A percentile compares a stretch with the other conserved stretches of the same genome.
phyloP scores from a whole-genome alignment of 1,139 yeast genomes.

The Kodamaea alishanica region DNA sequence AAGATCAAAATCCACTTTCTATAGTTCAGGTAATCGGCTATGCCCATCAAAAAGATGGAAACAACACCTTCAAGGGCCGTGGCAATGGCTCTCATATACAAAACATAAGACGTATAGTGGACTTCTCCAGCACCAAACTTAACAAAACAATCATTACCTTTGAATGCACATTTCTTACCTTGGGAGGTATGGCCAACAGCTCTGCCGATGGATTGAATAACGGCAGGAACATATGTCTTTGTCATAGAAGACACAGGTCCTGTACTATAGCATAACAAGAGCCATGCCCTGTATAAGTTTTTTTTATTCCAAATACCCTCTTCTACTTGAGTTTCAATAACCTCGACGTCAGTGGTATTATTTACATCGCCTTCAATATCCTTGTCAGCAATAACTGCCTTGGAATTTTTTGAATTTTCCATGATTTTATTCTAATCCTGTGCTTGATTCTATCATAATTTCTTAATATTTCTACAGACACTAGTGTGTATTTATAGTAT shows the following conservation, averaged over 20 bases:
- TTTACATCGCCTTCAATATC: not conserved
- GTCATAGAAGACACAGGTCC: slow-evolving; percentile 47
- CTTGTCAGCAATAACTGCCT: too few species aligned
- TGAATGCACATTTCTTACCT: slow-evolving; percentile 24
- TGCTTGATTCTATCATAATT: too few species aligned
- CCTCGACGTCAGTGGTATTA: not conserved
- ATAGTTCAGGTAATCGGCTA: slow-evolving; percentile 43
- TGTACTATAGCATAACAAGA: slow-evolving; percentile 26
- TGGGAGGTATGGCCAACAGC: slow-evolving; percentile 27
- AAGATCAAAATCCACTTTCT: slow-evolving; percentile 31
- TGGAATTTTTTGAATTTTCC: too few species aligned
- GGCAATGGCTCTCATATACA: slow-evolving; percentile 36
- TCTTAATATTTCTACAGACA: too few species aligned
- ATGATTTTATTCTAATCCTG: too few species aligned
- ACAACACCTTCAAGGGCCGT: slow-evolving; percentile 40
- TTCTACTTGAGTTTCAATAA: not conserved
- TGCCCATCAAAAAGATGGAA: slow-evolving; percentile 37
- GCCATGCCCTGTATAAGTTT: slow-evolving; percentile 21
- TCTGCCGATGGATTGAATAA: slow-evolving; percentile 38
- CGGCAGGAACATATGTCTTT: slow-evolving; percentile 42
- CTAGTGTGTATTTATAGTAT: too few species aligned
- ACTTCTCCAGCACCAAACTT: slow-evolving; percentile 34
- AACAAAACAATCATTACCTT: slow-evolving; percentile 41
- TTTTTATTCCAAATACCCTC: slow-evolving; percentile 17
- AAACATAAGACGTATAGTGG: slow-evolving; percentile 35